A percentile compares a stretch with the other conserved stretches of the same genome.
Evolutionary conservation across 306 rosid species (phyloP).

Genomic region (Cicer judaicum): DNA sequence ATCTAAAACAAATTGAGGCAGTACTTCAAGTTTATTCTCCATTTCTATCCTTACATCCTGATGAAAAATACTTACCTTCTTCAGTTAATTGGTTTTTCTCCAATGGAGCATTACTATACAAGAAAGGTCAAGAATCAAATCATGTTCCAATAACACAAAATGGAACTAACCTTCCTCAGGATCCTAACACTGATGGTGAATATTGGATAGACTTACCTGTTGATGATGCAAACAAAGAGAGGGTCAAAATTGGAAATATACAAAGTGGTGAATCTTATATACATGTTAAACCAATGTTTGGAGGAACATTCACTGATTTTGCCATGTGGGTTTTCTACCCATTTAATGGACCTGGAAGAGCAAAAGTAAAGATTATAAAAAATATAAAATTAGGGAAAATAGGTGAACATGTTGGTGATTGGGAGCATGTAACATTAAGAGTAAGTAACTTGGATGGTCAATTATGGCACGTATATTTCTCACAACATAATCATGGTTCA

Average conservation of each 20-base stretch:
- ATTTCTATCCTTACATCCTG: slow-evolving; percentile 59
- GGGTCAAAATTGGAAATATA: slow-evolving; percentile 68
- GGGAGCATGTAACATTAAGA: slow-evolving; percentile 85
- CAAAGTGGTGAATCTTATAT: slow-evolving; percentile 49
- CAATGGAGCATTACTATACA: slow-evolving; percentile 65
- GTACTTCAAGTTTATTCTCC: slow-evolving; percentile 65
- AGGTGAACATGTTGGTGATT: slow-evolving; percentile 84
- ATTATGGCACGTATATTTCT: slow-evolving; percentile 57
- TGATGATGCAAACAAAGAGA: slow-evolving; percentile 50
- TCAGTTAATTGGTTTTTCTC: slow-evolving; percentile 74
- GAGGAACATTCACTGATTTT: slow-evolving; percentile 74
- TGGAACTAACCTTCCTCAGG: slow-evolving; percentile 79
- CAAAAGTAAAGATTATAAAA: slow-evolving; percentile 54
- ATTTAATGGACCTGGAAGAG: slow-evolving; percentile 76
- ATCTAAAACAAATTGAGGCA: slow-evolving; percentile 56
- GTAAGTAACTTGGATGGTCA: slow-evolving; percentile 80
- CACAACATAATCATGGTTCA: slow-evolving; percentile 66
- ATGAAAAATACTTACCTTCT: slow-evolving; percentile 68
- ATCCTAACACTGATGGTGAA: slow-evolving; percentile 64
- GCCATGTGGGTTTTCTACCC: slow-evolving; percentile 82
- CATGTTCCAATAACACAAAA: slow-evolving; percentile 52
- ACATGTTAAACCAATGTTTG: slow-evolving; percentile 77
- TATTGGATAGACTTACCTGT: slow-evolving; percentile 76
- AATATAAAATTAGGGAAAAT: slow-evolving; percentile 60
- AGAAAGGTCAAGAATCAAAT: slow-evolving; percentile 54